Evolutionary conservation across 257 asterid species (phyloP).

Genomic region (Nicotiana tabacum): DNA sequence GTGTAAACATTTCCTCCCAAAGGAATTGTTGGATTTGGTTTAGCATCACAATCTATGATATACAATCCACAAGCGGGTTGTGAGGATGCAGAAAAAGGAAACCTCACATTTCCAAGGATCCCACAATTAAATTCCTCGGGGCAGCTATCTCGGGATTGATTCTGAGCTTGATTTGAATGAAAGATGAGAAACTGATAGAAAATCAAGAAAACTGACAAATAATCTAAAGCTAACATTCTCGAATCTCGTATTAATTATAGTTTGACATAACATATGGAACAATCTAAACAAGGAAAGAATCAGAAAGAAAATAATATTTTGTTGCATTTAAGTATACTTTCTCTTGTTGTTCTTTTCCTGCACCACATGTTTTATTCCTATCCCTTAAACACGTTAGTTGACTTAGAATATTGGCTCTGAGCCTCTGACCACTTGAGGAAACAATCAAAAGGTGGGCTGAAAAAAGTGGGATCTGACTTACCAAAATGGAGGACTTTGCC

Average conservation of each 20-base stretch:
- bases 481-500: not conserved
- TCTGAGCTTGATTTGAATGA: not conserved
- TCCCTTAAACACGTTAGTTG: constrained; percentile 8
- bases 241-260: not conserved
- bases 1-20: not conserved
- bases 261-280: not conserved
- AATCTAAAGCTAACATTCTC: not conserved
- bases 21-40: not conserved
- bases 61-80: constrained; percentile 5
- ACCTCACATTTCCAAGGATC: not conserved
- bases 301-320: not conserved
- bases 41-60: not conserved
- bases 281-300: not conserved
- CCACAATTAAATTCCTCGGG: not conserved
- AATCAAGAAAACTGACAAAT: not conserved
- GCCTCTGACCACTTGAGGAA: not conserved
- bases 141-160: not conserved
- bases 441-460: not conserved
- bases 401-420: not conserved
- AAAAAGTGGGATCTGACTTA: not conserved
- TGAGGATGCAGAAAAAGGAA: not conserved
- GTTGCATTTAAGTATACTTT: not conserved
- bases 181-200: not conserved
- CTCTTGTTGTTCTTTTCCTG: not conserved
- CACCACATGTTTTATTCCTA: not conserved